Evolutionary conservation across 1,284 basidiomycete species (phyloP), one percentile per base, ranked within the genome.

Genomic region (Pseudomicrostroma phylloplanum): DNA sequence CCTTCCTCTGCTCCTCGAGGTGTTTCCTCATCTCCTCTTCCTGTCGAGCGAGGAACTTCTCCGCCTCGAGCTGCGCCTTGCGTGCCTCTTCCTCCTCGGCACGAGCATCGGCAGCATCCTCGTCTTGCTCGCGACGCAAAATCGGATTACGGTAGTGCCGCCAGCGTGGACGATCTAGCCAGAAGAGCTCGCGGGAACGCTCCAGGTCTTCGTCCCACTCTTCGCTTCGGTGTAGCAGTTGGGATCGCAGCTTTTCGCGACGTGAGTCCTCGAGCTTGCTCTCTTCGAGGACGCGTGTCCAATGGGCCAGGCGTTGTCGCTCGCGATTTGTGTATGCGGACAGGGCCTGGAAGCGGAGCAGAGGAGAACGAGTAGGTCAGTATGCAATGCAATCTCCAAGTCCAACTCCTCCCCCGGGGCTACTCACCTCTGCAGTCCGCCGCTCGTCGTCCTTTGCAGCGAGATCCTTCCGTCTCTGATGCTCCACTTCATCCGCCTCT

Each of bases 1-100:
- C 63, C 13, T 66, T 66, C 7, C 70, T 65, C 63, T 73, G 74
- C 59, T 66, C 57, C 54, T 73, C 65, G 25, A 70, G 64, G 17
- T 70, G 58, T 41, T 64, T 66, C 41, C 70, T 70, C 71, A 74
- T 73, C 42, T 78, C 74, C 17, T 61, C 67, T 11, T 68, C 76
- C 60, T 76, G 74, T 61, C 72, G 57, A 1, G 68, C 73, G 13
- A 76, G 58, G 60, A 77, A 76, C 9, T 62, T 63, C 49, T 78
- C 73, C 6, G 70, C 67, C 61, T 76, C 76, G 13, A 63, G 49
- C 55, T 61, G 59, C 1, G 68, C 72, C 6, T 61, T 54, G 6
- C 59, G 63, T 53, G 60, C 60, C 36, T 76, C 74, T 12, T 64
- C 62, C 1, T 51, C 57, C 54, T 73, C 67, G 2, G 61, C 58